Base-by-base conservation (phyloP, 805 yeast genomes). In the Wickerhamiella parazyma region DNA sequence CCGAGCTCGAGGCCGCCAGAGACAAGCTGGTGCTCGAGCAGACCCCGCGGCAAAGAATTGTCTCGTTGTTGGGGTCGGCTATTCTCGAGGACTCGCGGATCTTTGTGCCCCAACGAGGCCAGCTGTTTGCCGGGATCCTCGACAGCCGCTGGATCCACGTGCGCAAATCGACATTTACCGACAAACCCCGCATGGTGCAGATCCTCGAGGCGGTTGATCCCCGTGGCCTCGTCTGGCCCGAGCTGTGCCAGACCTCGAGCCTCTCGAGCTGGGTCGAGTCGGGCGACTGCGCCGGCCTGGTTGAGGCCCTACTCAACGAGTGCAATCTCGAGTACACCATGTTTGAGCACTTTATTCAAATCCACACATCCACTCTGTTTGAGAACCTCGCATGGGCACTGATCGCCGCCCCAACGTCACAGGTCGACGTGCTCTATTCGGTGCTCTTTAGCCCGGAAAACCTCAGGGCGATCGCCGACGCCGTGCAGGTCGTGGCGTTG, bases 361-460 rank as follows among this genome's bases (percentile, higher is more conserved):
- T 44, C 9, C 22, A 44, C 25, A 14, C 39, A 7, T 31, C 33
- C 4, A 19, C n/a, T 6, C 21, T 44, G 12, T 10, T 38, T 10
- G 16, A 44, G 3, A 28, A 31, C 20, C 36, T 44, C 16, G 42
- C 40, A 12, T 26, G 41, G 22, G n/a, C 40, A 16, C 10, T 29
- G 26, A 21, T 38, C 14, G 24, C 28, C 7, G 39, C 43, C 17
- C 26, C 36, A 3, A 28, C n/a, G 11, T 19, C 36, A 4, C 14
- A 14, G 11, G 33, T 33, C 16, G 43, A 38, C 11, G n/a, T 22
- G 22, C 33, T 44, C 2, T 44, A 34, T n/a, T 35, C 29, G 3
- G 36, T 35, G 5, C 24, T 44, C 14, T 44, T 44, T 18, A 14
- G 52, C 4, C 55, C 51, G 11, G 26, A 26, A 10, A 33, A 34